Percentiles rank a stretch among this genome's conserved stretches.
Conservation (phyloP, 1,139 yeast species). For the Zygosaccharomyces pseudobailii region DNA sequence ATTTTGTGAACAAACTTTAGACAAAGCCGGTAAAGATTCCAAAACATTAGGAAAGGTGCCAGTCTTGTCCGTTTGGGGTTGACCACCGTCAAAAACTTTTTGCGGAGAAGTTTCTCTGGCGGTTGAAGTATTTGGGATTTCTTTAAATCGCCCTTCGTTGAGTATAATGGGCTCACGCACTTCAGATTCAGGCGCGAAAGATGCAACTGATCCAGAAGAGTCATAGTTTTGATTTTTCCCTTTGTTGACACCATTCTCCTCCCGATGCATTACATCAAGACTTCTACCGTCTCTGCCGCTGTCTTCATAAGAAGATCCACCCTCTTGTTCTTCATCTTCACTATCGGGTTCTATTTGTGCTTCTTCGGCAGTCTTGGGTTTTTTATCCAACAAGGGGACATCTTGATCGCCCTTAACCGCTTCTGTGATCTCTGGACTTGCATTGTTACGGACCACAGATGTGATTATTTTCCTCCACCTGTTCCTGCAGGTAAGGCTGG, state of each 20-base stretch:
- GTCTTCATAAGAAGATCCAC: slow-evolving; percentile 7
- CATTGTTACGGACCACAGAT: slow-evolving; percentile 57
- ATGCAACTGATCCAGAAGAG: neutral
- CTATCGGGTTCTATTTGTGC: neutral
- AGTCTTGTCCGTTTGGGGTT: neutral
- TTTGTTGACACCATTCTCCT: neutral
- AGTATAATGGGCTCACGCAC: neutral
- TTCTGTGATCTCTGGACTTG: slow-evolving; percentile 25
- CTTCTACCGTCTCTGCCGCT: neutral
- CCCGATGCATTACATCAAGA: slow-evolving; percentile 1
- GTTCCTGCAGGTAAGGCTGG: slow-evolving; percentile 85
- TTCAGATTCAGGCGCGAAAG: neutral
- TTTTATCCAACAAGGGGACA: slow-evolving; percentile 21
- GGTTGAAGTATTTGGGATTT: neutral
- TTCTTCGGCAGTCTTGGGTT: neutral
- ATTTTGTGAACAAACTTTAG: neutral
- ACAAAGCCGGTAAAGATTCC: neutral
- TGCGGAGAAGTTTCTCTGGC: neutral
- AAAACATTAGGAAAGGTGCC: neutral
- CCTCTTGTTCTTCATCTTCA: neutral
- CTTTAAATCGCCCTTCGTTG: neutral
- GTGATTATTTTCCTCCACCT: slow-evolving; percentile 87
- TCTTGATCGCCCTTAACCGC: slow-evolving; percentile 35
- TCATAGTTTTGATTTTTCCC: neutral
- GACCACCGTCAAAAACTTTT: neutral